Base-by-base conservation (phyloP, 352 stramenopile genomes). In the Plasmopara muralis region DNA sequence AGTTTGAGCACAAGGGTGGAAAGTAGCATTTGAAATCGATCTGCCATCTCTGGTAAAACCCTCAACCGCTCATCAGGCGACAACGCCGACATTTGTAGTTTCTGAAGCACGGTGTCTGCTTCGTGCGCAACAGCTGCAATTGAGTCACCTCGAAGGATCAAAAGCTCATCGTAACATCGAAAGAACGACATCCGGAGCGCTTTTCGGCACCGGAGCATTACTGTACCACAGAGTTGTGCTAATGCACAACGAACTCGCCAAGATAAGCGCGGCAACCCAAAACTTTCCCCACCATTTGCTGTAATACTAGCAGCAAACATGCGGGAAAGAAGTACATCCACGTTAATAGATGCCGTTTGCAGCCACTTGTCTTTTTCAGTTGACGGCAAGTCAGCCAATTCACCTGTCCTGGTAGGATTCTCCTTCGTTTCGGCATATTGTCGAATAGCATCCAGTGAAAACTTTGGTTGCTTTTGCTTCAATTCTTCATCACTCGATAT, bases 1-100 rank as follows among this genome's bases (percentile, higher is more conserved):
- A 73, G 70, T 42, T 89, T 72, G 12, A 91, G 56, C 6, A 70
- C 70, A 20, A 95, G 72, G 2, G 74, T 80, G 5, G 75, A 77
- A 13, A 93, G 58, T 37, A 90, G 76, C 62, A 83, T 76, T 48
- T 83, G 65, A 50, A 93, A 87, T 6, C 81, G 77, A 53, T 78
- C 59, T 0, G 68, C 70, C 42, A 92, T 75, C 33, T 77, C 64
- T 9, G 77, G 70, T 43, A 87, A 54, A 43, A 95, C 53, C 10
- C 33, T 43, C 20, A 95, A 62, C 53, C 74, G 83, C 43, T 91
- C 78, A 37, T 72, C 61, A 0, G 53, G 42, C 37, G 74, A 70
- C 12, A 73, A 38, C 14, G 48, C 46, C 5, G 60, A 72, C 46
- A 56, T 37, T n/a, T 72, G 64, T 9, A 72, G 47, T 15, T 66